Conservation (phyloP, 306 rosid species). For the Vigna hirtella region DNA sequence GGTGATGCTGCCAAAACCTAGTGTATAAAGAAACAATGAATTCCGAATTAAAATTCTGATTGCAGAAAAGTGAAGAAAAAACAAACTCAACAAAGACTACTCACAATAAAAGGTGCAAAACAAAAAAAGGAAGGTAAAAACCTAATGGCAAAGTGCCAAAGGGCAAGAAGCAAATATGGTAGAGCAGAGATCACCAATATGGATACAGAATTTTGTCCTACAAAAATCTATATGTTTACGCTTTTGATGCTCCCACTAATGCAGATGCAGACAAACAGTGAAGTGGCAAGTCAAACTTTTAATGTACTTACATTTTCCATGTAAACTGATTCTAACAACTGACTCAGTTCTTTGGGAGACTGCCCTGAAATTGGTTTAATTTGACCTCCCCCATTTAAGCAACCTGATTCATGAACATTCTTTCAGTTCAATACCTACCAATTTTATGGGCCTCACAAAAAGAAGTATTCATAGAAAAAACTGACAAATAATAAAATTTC, state of each 20-base stretch:
- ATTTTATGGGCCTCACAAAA: not conserved
- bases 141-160: not conserved
- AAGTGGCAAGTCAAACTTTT: slow-evolving; percentile 21
- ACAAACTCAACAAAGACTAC: not conserved
- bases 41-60: slow-evolving; percentile 25
- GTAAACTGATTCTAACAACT: slow-evolving; percentile 69
- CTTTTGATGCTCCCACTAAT: slow-evolving; percentile 18
- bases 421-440: slow-evolving; percentile 31
- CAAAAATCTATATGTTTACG: slow-evolving; percentile 9
- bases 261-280: not conserved
- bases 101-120: not conserved
- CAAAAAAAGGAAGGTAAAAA: not conserved
- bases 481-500: slow-evolving; percentile 13
- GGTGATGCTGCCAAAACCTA: slow-evolving; percentile 76
- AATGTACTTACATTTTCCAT: slow-evolving; percentile 75
- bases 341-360: slow-evolving; percentile 75
- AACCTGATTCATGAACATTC: slow-evolving; percentile 60
- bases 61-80: not conserved
- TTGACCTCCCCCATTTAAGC: slow-evolving; percentile 99
- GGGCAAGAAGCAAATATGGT: slow-evolving; percentile 4
- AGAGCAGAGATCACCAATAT: not conserved
- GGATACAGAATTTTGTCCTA: not conserved
- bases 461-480: not conserved
- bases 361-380: slow-evolving; percentile 83
- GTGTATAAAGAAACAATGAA: slow-evolving; percentile 30